Evolutionary conservation across 192 early-diverging fungal genomes (phyloP), one percentile per base, ranked within the genome.

Genomic region (Coemansia pectinata): DNA sequence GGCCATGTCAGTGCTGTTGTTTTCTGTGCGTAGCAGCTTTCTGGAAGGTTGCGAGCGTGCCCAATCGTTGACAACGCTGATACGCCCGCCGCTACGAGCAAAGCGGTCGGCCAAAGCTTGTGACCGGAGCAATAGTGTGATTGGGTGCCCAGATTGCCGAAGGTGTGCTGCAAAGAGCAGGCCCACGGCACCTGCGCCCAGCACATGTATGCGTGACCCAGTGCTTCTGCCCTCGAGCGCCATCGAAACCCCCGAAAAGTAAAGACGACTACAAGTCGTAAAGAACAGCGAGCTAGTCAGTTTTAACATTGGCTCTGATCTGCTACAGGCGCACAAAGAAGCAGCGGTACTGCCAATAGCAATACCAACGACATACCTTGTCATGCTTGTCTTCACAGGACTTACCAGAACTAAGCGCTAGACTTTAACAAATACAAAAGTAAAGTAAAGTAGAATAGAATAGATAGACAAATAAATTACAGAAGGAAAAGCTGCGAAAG

Each of bases 151-250:
- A 17, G 77, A 66, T n/a, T 77, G 67, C 44, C 85, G 79, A 47
- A 93, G 76, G 44, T 87, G 71, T 14, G 82, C 76, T 9, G 89
- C 90, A 59, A 91, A 73, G 47, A 90, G 78, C 39, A 88, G 81
- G 4, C 91, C 91, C 19, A 91, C 83, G n/a, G 89, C 90, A 4
- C 90, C 90, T 33, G 86, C 86, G 23, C 91, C 91, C 7, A 93
- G 74, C 42, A 93, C 71, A 69, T 93, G 88, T n/a, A 89, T 70
- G 14, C 70, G 76, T n/a, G 70, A 69, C n/a, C 34, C 5, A 8
- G 41, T 9, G 29, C 31, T 60, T 38, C 57, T 63, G 36, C 65
- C 19, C 14, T 66, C 48, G 38, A 69, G 44, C 29, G 67, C 58
- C 73, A 74, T 74, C 17, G 67, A 62, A 12, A 69, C 19, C 15